Evolutionary conservation across 2,329 filamentous ascomycete species (phyloP), one percentile per base, ranked within the genome.

Genomic region (Fusarium globosum): DNA sequence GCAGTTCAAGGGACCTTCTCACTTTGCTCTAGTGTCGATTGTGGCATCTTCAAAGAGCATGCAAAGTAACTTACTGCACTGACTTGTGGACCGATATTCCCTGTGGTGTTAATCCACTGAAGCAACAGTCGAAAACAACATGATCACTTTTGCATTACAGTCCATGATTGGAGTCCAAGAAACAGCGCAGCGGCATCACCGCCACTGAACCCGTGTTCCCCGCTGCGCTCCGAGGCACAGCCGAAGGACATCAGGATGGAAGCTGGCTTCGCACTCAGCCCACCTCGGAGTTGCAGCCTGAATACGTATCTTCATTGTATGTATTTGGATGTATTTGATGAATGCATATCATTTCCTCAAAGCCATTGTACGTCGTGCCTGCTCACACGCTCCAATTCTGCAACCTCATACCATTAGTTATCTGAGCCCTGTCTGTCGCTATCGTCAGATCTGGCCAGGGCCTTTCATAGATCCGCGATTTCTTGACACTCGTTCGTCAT

Each of bases 361-460:
- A 48, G 63, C 70, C 20, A 73, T 70, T 38, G 57, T 56, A 57
- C 57, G 57, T 60, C 49, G 60, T 68, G 48, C 61, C 65, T 68
- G 55, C 69, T 55, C 60, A 55, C 41, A 35, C 65, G 46, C 62
- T 45, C 28, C 61, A 60, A 66, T 62, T 66, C 65, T 53, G 60
- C 35, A 64, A 36, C 64, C 53, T 53, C 38, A 56, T 53, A 28
- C 20, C 15, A 28, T 14, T 18, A 39, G 38, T 52, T 53, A 53
- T 61, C 51, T 51, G 56, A 59, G 60, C 63, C 62, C 60, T 65
- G 53, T 64, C 60, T 51, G 52, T 55, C n/a, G 42, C 58, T 55
- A 62, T 77, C 60, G 59, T 53, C 68, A 78, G 76, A 77, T 73
- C 58, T 73, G 65, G 65, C 74, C 66, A 72, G 74, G 67, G 65